These are phyloP conservation scores for Poa pratensis DNA, from an alignment of 176 grass and related monocot species.

Conservation along the genomic window DNA sequence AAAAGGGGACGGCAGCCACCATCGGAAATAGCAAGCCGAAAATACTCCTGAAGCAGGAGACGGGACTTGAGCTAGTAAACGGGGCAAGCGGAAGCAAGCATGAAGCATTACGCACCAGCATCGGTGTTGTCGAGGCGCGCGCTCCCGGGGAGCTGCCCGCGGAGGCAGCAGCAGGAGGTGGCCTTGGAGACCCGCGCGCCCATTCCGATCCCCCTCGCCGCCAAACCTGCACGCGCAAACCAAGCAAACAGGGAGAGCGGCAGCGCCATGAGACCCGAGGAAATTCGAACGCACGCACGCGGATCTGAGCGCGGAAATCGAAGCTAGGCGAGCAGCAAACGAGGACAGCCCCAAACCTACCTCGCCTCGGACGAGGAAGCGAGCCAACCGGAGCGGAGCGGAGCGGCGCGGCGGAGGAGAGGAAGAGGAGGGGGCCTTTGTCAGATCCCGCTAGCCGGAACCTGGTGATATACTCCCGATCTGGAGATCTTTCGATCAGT, in stretches of 20 bases:
- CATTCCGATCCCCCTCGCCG: slow-evolving; percentile 58
- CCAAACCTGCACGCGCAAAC: slow-evolving; percentile 35
- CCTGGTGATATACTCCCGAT: too few species aligned
- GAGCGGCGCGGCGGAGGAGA: too few species aligned
- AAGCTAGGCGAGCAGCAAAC: background rate
- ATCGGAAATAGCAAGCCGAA: background rate
- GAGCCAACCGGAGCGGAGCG: too few species aligned
- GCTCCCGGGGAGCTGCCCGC: slow-evolving; percentile 56
- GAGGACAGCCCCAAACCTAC: background rate
- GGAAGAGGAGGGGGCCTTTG: too few species aligned
- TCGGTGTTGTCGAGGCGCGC: slow-evolving; percentile 49
- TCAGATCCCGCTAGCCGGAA: too few species aligned
- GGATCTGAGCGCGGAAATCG: slow-evolving; percentile 50
- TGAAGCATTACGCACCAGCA: slow-evolving; percentile 50
- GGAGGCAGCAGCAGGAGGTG: slow-evolving; percentile 60
- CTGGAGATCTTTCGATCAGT: too few species aligned
- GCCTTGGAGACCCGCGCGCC: slow-evolving; percentile 69
- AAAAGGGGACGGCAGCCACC: background rate
- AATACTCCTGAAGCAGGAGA: background rate
- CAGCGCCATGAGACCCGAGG: background rate
- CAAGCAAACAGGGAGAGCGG: background rate
- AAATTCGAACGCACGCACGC: slow-evolving; percentile 16
- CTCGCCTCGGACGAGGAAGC: background rate
- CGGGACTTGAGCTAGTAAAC: too few species aligned
- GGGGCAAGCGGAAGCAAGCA: background rate